Conservation (phyloP, 225 moss, liverwort and hornwort genomes). For the Pleurozium schreberi region DNA sequence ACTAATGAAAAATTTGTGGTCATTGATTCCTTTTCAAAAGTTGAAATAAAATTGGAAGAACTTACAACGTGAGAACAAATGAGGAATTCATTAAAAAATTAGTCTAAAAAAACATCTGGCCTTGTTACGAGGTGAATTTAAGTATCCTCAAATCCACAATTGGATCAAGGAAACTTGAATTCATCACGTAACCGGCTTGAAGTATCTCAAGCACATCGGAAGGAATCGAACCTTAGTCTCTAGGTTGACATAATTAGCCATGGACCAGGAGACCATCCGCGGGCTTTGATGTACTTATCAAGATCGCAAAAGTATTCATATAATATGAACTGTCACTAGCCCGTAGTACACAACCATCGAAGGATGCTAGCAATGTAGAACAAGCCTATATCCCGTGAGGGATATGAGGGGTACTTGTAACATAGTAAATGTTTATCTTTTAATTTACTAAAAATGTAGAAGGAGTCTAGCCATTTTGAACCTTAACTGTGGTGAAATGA, state of each 20-base stretch:
- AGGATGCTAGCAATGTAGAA: accelerated
- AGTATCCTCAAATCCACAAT: not conserved
- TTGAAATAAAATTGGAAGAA: no score
- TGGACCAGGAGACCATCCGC: accelerated
- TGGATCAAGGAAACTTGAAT: not conserved
- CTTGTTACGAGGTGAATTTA: not conserved
- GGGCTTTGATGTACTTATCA: accelerated
- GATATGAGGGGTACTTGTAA: no score
- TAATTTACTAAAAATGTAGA: not conserved
- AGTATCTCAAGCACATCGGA: accelerated
- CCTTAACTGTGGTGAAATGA: not conserved
- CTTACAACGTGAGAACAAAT: no score
- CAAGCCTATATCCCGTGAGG: no score
- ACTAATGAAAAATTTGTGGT: no score
- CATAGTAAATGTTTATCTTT: no score
- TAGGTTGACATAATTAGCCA: not conserved
- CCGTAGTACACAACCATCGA: not conserved
- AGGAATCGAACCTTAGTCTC: not conserved
- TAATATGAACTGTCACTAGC: accelerated
- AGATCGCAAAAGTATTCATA: accelerated
- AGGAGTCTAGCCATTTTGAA: not conserved
- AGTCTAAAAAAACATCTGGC: not conserved
- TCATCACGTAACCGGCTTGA: accelerated
- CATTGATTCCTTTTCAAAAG: no score
- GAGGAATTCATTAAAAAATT: no score